A percentile compares a stretch with the other conserved stretches of the same genome.
Evolutionary conservation across 2,329 filamentous ascomycete genomes (phyloP).

Genomic region (Xylariaceae sp.): DNA sequence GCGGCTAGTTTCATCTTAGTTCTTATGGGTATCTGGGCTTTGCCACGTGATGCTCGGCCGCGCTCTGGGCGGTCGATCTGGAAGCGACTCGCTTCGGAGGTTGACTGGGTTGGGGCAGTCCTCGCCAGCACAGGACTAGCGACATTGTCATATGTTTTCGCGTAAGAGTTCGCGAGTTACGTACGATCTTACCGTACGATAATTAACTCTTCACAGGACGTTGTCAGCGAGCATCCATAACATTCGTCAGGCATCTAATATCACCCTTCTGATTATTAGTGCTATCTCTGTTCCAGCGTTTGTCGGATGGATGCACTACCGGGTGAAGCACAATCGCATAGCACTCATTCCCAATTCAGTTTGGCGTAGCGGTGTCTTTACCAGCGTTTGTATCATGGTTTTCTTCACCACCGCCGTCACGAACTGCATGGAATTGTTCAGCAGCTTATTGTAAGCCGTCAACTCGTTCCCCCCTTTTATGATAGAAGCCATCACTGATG

Average conservation of each 20-base stretch:
- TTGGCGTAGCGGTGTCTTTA: conserved; percentile 1
- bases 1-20: neutral
- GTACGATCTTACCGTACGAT: no score
- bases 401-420: conserved; percentile 3
- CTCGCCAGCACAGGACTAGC: conserved; percentile 8
- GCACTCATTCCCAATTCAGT: neutral
- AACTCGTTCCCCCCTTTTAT: no score
- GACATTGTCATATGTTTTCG: conserved; percentile 7
- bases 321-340: neutral
- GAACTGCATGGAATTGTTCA: conserved; percentile 2
- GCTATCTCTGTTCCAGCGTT: conserved; percentile 55
- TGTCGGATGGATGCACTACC: conserved; percentile 51
- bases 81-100: neutral
- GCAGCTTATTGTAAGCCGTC: conserved; percentile 2
- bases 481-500: neutral
- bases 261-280: conserved; percentile 52
- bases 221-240: conserved; percentile 1
- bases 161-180: neutral
- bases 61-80: neutral
- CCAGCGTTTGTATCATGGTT: conserved; percentile 4
- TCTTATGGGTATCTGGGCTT: neutral
- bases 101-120: conserved; percentile 11
- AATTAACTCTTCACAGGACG: neutral
- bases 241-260: conserved; percentile 21
- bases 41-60: neutral